Conservation (phyloP, 2,329 filamentous ascomycete genomes). For the Colletotrichum sp. region DNA sequence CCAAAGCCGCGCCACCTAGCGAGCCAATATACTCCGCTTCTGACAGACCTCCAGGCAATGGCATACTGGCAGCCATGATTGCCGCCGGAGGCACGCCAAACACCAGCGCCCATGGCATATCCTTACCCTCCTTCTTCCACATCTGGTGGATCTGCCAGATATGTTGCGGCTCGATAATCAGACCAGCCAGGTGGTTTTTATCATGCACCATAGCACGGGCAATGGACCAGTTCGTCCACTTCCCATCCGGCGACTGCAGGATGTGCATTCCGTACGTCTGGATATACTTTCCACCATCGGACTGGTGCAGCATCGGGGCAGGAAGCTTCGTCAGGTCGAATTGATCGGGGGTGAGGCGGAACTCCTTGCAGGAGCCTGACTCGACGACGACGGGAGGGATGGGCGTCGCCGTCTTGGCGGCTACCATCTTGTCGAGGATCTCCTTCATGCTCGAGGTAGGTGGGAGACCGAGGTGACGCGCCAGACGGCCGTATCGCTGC, state of each 20-base stretch:
- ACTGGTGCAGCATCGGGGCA: conserved; percentile 44
- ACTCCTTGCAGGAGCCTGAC: conserved; percentile 48
- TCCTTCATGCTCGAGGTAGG: conserved; percentile 38
- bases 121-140: conserved; percentile 49
- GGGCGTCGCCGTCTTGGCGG: conserved; percentile 34
- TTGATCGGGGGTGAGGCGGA: conserved; percentile 37
- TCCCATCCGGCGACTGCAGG: conserved; percentile 46
- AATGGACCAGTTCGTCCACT: conserved; percentile 54
- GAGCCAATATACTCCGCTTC: conserved; percentile 55
- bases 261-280: conserved; percentile 56
- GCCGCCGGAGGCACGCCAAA: conserved; percentile 55
- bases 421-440: conserved; percentile 46
- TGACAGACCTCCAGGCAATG: conserved; percentile 50
- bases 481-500: conserved; percentile 44
- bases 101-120: conserved; percentile 51
- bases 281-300: conserved; percentile 54
- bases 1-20: conserved; percentile 45
- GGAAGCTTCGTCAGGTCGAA: conserved; percentile 49
- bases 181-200: conserved; percentile 41
- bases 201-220: conserved; percentile 51
- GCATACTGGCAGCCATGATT: conserved; percentile 53
- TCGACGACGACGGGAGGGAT: conserved; percentile 36
- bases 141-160: conserved; percentile 48
- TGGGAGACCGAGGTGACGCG: conserved; percentile 44
- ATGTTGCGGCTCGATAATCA: conserved; percentile 51